Conservation (phyloP, 1,284 basidiomycete species). For the Phylloboletellus chloephorus region DNA sequence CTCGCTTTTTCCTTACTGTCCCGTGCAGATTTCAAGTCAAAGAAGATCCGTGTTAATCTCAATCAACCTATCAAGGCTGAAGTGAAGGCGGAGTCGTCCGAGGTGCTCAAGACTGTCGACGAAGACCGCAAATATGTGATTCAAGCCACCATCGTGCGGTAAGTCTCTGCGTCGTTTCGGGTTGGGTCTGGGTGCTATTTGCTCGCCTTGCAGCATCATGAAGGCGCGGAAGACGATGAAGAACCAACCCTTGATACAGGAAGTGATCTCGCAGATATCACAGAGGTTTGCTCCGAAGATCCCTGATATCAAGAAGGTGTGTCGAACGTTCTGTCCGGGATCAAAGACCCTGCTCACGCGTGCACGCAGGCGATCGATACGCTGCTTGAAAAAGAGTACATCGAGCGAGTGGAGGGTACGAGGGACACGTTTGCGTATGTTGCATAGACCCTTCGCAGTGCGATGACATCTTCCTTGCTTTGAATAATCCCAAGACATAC, state of each 20-base stretch:
- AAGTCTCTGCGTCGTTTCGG: conserved; percentile 21
- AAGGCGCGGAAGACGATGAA: conserved; percentile 98
- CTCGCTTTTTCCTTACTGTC: conserved; percentile 2
- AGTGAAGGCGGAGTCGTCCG: conserved; percentile 85
- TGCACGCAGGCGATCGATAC: conserved; percentile 84
- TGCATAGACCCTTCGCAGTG: conserved; percentile 36
- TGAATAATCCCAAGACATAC: conserved; percentile 19
- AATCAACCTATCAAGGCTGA: conserved; percentile 95
- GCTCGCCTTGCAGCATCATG: conserved; percentile 69
- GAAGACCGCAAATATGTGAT: conserved; percentile 97
- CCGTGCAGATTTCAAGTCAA: conserved; percentile 83
- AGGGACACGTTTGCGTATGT: conserved; percentile 78
- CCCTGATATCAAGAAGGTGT: conserved; percentile 85
- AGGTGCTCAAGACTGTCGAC: conserved; percentile 93
- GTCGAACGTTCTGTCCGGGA: conserved; percentile 1
- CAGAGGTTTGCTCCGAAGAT: conserved; percentile 87
- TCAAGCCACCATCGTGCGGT: conserved; percentile 96
- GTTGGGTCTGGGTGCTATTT: conserved; percentile 1
- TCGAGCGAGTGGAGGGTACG: conserved; percentile 85
- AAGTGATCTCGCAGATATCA: conserved; percentile 90
- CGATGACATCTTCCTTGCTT: neutral
- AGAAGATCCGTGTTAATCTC: conserved; percentile 93
- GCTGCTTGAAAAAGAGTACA: conserved; percentile 95
- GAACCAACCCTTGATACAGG: conserved; percentile 90
- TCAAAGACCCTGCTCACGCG: no score